Base-by-base conservation (phyloP, 2,329 filamentous ascomycete species). In the Fusarium irregulare region DNA sequence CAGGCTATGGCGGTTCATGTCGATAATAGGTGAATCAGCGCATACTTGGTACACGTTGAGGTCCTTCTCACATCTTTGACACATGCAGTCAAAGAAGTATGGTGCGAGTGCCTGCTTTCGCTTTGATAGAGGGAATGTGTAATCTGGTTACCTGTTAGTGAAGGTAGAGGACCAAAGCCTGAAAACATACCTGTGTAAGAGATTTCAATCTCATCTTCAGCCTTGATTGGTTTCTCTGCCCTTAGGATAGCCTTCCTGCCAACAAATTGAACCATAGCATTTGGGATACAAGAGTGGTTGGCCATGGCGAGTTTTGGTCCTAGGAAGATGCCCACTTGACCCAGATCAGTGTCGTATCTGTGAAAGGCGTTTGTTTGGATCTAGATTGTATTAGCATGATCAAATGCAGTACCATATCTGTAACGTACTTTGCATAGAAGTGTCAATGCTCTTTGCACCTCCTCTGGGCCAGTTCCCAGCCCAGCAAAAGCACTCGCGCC, bases 321-420 rank as follows among this genome's bases (percentile, higher is more conserved):
- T 40, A 90, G 78, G 65, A 87, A 90, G 30, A 89, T 80, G 25
- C 87, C 88, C 2, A 84, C 80, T 57, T 85, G 80, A 2, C 82
- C 85, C 10, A 85, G 76, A 70, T 90, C 87, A 4, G 79, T 76
- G 55, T 89, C 87, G 27, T 81, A 80, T 55, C 86, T 80, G 72
- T 87, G 86, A 74, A 91, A 91, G 6, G 87, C 83, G 77, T 91
- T 91, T 40, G 87, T 88, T 74, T 88, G 83, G 62, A 89, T 83
- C 87, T 90, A 60, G 21, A 2, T 12, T 4, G 10, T 34, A 11
- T 73, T 8, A 71, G 60, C 28, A 12, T 21, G 12, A 27, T 13
- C 4, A 11, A 23, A 40, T 18, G 2, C 4, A n/a, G 13, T 30
- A 3, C 7, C 4, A 20, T n/a, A 7, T n/a, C n/a, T 10, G 3